Evolutionary conservation across 352 stramenopile species (phyloP).

Genomic region (Elongisporangium prolatum): DNA sequence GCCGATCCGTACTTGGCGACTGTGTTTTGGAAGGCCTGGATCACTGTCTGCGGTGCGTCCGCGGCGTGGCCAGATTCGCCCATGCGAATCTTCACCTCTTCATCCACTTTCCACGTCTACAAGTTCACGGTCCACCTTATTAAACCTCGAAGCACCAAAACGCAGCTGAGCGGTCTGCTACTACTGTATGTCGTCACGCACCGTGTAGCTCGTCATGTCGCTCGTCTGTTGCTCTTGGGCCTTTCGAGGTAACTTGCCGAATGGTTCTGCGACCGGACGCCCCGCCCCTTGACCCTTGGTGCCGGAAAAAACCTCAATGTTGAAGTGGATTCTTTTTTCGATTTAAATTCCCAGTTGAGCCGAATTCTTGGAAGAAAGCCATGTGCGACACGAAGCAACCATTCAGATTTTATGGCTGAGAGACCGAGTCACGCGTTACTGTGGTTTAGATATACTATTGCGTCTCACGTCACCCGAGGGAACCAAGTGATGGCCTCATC

Average conservation of each 20-base stretch:
- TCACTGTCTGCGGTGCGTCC: slow-evolving; percentile 38
- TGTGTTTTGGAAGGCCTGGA: slow-evolving; percentile 57
- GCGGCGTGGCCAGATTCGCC: slow-evolving; percentile 43
- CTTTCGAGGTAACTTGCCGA: background rate
- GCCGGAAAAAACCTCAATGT: background rate
- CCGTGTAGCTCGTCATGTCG: slow-evolving; percentile 24
- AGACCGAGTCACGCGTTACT: background rate
- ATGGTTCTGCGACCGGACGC: background rate
- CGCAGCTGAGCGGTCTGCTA: too few species aligned
- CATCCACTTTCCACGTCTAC: slow-evolving; percentile 84
- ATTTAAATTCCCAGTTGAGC: background rate
- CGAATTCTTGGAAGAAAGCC: background rate
- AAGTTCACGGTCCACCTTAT: background rate
- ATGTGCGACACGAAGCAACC: background rate
- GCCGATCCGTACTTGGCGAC: slow-evolving; percentile 44
- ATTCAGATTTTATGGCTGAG: background rate
- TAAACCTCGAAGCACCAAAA: too few species aligned
- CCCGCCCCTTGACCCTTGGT: background rate
- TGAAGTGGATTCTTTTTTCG: slow-evolving; percentile 1
- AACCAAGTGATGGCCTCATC: background rate
- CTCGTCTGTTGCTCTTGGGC: background rate
- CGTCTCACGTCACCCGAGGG: background rate
- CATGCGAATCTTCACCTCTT: slow-evolving; percentile 75
- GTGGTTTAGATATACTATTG: background rate
- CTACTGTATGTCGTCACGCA: too few species aligned